Evolutionary conservation across 495 filamentous ascomycete genomes (phyloP).

Genomic region (Penicillium coffeae): DNA sequence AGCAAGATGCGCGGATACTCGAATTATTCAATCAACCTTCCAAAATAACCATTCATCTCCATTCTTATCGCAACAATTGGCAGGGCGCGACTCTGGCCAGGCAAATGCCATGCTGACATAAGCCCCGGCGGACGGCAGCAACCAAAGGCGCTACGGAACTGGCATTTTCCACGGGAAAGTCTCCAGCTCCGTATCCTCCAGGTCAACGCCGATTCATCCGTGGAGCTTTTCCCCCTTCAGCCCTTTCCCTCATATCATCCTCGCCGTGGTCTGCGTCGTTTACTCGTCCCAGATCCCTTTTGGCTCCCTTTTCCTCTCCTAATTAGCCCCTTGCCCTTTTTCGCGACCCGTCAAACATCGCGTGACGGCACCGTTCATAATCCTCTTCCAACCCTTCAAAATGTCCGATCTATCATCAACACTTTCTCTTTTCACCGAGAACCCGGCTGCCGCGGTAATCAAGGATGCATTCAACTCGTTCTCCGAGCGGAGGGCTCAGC

Average conservation of each 20-base stretch:
- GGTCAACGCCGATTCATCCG: slow-evolving; percentile 17
- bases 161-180: slow-evolving; percentile 30
- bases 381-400: slow-evolving; percentile 20
- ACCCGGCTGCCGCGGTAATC: slow-evolving; percentile 63
- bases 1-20: too few species aligned
- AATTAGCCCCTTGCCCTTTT: slow-evolving; percentile 16
- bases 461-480: slow-evolving; percentile 79
- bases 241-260: slow-evolving; percentile 10
- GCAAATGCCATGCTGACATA: slow-evolving; percentile 24
- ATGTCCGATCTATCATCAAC: slow-evolving; percentile 50
- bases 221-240: slow-evolving; percentile 18
- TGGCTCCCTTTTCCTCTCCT: slow-evolving; percentile 35
- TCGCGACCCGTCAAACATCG: slow-evolving; percentile 13
- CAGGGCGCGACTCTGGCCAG: too few species aligned
- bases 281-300: slow-evolving; percentile 23
- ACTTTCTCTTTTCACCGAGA: slow-evolving; percentile 65
- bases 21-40: too few species aligned
- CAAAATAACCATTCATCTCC: too few species aligned
- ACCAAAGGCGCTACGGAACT: slow-evolving; percentile 35
- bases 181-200: slow-evolving; percentile 25
- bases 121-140: slow-evolving; percentile 23
- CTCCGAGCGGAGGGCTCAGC: slow-evolving; percentile 74
- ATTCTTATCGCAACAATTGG: too few species aligned
- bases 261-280: slow-evolving; percentile 17
- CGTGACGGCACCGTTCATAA: slow-evolving; percentile 26